phyloP scores from a whole-genome alignment of 192 early-diverging fungal genomes.

The Chytriomyces sp. region DNA sequence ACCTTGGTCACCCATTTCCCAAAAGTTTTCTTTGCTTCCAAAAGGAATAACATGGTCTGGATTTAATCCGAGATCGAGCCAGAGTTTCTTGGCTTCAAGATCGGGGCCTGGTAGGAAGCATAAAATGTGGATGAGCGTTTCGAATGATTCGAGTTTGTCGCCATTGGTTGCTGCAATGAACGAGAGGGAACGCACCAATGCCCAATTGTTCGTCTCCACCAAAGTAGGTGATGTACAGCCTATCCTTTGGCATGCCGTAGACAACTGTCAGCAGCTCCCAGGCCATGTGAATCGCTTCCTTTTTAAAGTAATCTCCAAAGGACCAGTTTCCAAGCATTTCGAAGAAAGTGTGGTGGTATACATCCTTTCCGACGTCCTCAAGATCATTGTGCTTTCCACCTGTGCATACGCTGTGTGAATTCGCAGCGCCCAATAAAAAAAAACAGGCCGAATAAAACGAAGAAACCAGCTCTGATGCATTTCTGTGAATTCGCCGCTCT shows the following conservation, averaged over 20 bases:
- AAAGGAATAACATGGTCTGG: slow-evolving; percentile 82
- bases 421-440: slow-evolving; percentile 23
- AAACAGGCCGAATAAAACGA: neutral
- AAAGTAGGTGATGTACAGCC: slow-evolving; percentile 97
- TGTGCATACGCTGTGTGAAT: slow-evolving; percentile 31
- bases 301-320: slow-evolving; percentile 99
- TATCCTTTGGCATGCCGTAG: slow-evolving; percentile 78
- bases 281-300: slow-evolving; percentile 86
- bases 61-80: slow-evolving; percentile 87
- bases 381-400: slow-evolving; percentile 99
- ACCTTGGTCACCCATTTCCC: slow-evolving; percentile 66
- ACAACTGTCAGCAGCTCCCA: slow-evolving; percentile 94
- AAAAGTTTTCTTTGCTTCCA: slow-evolving; percentile 95
- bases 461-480: slow-evolving; percentile 94
- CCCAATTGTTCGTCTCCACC: slow-evolving; percentile 84
- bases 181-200: slow-evolving; percentile 48
- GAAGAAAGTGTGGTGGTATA: slow-evolving; percentile 99
- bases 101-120: slow-evolving; percentile 60
- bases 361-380: slow-evolving; percentile 97
- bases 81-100: slow-evolving; percentile 87
- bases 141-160: neutral
- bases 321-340: slow-evolving; percentile 99
- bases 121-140: neutral
- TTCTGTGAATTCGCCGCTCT: slow-evolving; percentile 97
- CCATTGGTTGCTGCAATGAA: too few species aligned